These are phyloP conservation scores for Naganishia albida DNA, from an alignment of 1,284 basidiomycete genomes.

Conservation along the genomic window DNA sequence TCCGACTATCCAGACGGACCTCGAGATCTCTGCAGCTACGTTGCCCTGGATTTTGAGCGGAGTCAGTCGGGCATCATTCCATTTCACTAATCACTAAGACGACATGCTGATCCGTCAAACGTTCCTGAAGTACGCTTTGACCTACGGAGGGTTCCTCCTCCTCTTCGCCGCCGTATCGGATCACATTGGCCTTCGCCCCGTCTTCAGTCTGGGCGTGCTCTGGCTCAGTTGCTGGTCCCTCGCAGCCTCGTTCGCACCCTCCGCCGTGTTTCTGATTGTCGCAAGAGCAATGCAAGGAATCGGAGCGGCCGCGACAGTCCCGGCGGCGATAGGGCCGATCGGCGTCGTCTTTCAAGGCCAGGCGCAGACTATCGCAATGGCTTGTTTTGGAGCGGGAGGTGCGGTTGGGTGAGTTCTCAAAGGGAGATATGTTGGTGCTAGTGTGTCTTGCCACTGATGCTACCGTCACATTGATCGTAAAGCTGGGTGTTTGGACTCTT, in stretches of 20 bases:
- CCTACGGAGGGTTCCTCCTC: slow-evolving; percentile 19
- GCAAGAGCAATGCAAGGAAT: slow-evolving; percentile 13
- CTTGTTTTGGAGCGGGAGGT: neutral
- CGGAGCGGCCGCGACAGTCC: slow-evolving; percentile 12
- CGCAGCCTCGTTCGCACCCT: slow-evolving; percentile 6
- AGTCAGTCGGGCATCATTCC: neutral
- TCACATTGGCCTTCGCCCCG: slow-evolving; percentile 1
- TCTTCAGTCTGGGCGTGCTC: slow-evolving; percentile 13
- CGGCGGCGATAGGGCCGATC: slow-evolving; percentile 7
- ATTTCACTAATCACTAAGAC: neutral
- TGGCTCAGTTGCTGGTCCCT: slow-evolving; percentile 15
- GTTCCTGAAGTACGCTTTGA: slow-evolving; percentile 5
- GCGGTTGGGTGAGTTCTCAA: slow-evolving; percentile 4
- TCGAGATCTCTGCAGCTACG: neutral
- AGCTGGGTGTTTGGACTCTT: slow-evolving; percentile 9
- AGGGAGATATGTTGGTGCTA: neutral
- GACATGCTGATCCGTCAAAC: neutral
- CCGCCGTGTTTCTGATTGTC: slow-evolving; percentile 1
- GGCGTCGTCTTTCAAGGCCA: neutral
- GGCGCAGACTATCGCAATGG: slow-evolving; percentile 7
- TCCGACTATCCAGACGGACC: slow-evolving; percentile 1
- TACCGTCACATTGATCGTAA: too few relatives aligned
- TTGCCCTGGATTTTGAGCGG: slow-evolving; percentile 5
- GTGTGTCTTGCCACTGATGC: neutral
- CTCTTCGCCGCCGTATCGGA: slow-evolving; percentile 9